Conservation (phyloP, 2,329 filamentous ascomycete species). For the Cryphonectria parasitica region DNA sequence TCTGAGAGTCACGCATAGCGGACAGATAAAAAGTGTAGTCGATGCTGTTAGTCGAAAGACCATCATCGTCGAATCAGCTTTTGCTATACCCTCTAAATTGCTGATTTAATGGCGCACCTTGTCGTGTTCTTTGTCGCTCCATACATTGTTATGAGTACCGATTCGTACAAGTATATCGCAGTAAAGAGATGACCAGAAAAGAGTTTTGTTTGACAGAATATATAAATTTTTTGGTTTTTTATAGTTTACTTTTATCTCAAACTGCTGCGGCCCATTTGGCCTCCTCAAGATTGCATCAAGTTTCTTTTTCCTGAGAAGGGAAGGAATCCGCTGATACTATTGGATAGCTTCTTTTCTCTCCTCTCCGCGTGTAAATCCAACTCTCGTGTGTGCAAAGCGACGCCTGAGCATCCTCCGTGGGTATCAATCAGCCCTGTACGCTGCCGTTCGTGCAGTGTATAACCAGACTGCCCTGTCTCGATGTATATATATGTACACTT, state of each 20-base stretch:
- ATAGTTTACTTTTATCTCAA: not conserved
- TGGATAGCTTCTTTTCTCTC: not conserved
- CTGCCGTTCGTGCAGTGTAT: not conserved
- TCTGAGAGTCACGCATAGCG: constrained; percentile 28
- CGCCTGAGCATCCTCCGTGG: constrained; percentile 11
- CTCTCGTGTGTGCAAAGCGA: not conserved
- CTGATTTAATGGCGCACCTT: not conserved
- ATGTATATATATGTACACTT: constrained; percentile 4
- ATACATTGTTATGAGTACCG: not conserved
- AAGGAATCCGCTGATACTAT: not conserved
- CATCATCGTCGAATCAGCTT: not conserved
- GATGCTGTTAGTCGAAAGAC: not conserved
- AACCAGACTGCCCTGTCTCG: constrained; percentile 1
- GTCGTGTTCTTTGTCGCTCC: not conserved
- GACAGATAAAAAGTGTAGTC: not conserved
- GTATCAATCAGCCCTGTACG: constrained; percentile 9
- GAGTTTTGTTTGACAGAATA: not conserved
- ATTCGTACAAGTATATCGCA: not conserved
- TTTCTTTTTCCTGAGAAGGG: not conserved
- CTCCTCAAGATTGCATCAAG: not conserved
- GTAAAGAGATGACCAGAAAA: not conserved
- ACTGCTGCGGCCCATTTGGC: not conserved
- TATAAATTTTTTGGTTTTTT: not conserved
- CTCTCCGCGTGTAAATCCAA: not conserved
- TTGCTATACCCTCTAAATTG: not conserved